Evolutionary conservation across 495 filamentous ascomycete genomes (phyloP).

Genomic region (Daldinia caldariorum): DNA sequence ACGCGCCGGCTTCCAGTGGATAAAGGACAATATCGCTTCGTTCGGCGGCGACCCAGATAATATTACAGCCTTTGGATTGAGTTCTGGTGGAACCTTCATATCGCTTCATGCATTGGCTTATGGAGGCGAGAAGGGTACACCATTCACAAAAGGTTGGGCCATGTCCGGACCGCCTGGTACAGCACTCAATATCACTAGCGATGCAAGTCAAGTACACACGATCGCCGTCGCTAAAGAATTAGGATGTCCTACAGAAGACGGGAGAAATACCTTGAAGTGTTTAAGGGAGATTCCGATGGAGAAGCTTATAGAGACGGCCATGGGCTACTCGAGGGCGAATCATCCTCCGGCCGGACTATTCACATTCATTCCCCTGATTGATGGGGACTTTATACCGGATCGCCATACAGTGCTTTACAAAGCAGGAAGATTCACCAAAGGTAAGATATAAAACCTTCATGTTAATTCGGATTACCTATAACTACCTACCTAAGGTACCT

Average conservation of each 20-base stretch:
- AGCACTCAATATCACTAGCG: background rate
- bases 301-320: background rate
- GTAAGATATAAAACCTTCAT: no score
- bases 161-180: background rate
- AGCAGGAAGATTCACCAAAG: background rate
- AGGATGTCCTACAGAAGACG: background rate
- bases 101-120: background rate
- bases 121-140: background rate
- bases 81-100: background rate
- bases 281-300: background rate
- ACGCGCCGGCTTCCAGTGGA: background rate
- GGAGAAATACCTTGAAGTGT: background rate
- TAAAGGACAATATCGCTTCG: background rate
- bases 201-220: background rate
- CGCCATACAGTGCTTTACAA: background rate
- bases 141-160: background rate
- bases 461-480: no score
- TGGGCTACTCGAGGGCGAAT: background rate
- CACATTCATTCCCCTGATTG: background rate
- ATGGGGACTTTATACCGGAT: background rate
- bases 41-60: background rate
- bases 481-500: no score
- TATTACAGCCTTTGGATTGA: background rate
- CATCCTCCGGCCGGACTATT: background rate
- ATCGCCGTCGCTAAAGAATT: background rate